Conservation (phyloP, 2,329 filamentous ascomycete species). For the Exophiala viscosa region DNA sequence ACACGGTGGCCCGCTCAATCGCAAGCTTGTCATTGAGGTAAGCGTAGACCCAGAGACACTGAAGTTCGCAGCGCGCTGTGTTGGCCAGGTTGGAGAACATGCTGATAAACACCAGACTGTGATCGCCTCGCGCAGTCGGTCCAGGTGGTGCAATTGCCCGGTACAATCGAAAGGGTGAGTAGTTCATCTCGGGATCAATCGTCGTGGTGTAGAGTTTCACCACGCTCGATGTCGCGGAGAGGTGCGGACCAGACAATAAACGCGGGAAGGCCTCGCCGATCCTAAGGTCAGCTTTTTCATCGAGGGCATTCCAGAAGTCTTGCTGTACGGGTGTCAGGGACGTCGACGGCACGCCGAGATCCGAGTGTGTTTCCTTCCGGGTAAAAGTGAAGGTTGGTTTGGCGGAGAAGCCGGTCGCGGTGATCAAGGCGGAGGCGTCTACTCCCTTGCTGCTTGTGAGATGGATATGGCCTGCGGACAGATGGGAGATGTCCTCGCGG, state of each 20-base stretch:
- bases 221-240: conserved; percentile 34
- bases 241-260: conserved; percentile 38
- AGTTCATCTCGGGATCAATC: conserved; percentile 13
- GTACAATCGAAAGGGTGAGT: conserved; percentile 42
- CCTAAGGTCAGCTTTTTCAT: conserved; percentile 42
- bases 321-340: conserved; percentile 33
- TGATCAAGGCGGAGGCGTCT: conserved; percentile 51
- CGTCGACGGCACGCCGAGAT: conserved; percentile 46
- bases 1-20: conserved; percentile 34
- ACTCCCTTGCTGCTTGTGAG: conserved; percentile 47
- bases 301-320: conserved; percentile 31
- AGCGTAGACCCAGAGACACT: conserved; percentile 62
- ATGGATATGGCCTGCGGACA: conserved; percentile 47
- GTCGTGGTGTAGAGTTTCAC: conserved; percentile 15
- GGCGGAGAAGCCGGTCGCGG: conserved; percentile 56
- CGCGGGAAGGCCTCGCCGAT: conserved; percentile 42
- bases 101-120: conserved; percentile 50
- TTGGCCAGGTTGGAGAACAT: conserved; percentile 47
- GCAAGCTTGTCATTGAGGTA: conserved; percentile 55
- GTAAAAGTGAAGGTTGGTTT: conserved; percentile 49
- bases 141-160: conserved; percentile 45
- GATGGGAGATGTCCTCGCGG: conserved; percentile 51
- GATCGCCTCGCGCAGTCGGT: conserved; percentile 36
- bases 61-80: conserved; percentile 34
- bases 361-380: conserved; percentile 39